Evolutionary conservation across 768 basidiomycete genomes (phyloP).

Genomic region (Lyophyllum shimeji): DNA sequence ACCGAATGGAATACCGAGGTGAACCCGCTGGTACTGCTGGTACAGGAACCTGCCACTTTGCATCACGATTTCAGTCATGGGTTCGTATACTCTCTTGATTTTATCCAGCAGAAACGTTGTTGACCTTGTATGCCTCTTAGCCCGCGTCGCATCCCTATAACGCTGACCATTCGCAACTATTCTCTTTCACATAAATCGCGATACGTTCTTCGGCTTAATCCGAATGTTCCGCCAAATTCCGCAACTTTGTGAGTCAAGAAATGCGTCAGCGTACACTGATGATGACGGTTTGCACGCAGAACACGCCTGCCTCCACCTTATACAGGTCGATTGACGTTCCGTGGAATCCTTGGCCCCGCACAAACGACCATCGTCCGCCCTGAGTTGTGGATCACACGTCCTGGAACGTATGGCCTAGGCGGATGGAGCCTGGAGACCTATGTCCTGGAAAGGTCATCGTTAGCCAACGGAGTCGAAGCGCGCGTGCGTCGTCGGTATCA

Average conservation of each 20-base stretch:
- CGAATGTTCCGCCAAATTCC: conserved; percentile 15
- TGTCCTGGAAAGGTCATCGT: conserved; percentile 40
- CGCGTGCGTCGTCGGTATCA: conserved; percentile 32
- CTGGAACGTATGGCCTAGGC: conserved; percentile 64
- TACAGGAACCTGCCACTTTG: conserved; percentile 42
- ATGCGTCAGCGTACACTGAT: not conserved
- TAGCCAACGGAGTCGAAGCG: not conserved
- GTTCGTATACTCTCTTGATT: conserved; percentile 46
- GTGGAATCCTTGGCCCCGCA: conserved; percentile 55
- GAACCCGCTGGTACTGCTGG: conserved; percentile 62
- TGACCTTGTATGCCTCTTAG: conserved; percentile 32
- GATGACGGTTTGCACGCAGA: conserved; percentile 23
- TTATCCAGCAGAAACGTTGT: not conserved
- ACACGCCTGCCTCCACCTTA: conserved; percentile 53
- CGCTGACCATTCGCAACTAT: conserved; percentile 66
- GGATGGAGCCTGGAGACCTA: conserved; percentile 72
- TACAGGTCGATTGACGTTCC: conserved; percentile 65
- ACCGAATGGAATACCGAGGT: conserved; percentile 81
- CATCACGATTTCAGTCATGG: conserved; percentile 68
- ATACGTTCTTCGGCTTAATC: conserved; percentile 52
- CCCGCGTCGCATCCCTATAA: conserved; percentile 50
- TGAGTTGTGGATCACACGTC: conserved; percentile 58
- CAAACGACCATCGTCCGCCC: conserved; percentile 42
- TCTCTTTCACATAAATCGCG: conserved; percentile 64
- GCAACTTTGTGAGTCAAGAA: conserved; percentile 9